These are phyloP conservation scores for Mangifera indica DNA, from an alignment of 345 rosid genomes.

Conservation along the genomic window DNA sequence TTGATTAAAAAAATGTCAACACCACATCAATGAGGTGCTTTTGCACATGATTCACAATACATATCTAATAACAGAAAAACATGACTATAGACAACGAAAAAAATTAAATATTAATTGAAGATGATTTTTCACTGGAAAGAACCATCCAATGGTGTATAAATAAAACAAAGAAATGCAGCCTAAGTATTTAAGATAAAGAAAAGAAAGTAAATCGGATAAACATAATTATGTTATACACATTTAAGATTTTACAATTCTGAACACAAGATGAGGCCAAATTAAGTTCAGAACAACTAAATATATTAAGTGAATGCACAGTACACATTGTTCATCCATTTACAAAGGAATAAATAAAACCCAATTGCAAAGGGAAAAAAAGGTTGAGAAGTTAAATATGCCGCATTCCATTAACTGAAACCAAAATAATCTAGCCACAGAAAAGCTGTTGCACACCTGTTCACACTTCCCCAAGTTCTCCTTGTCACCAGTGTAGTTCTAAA, in stretches of 20 bases:
- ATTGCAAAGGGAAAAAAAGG: background rate
- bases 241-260: background rate
- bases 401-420: conserved; percentile 2
- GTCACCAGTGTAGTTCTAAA: conserved; percentile 81
- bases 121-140: background rate
- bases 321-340: background rate
- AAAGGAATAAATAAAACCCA: conserved; percentile 9
- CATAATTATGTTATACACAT: background rate
- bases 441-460: conserved; percentile 71
- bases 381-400: conserved; percentile 5
- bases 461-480: conserved; percentile 83
- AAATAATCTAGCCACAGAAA: conserved; percentile 4
- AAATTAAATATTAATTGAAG: background rate
- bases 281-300: conserved; percentile 1
- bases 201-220: background rate
- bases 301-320: background rate
- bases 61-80: background rate
- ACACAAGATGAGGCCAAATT: conserved; percentile 3
- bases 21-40: background rate
- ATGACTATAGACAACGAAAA: background rate
- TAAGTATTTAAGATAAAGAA: background rate
- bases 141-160: background rate
- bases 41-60: background rate
- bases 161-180: background rate
- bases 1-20: background rate